Conservation (phyloP, 2,329 filamentous ascomycete genomes). For the Diaporthe caulivora region DNA sequence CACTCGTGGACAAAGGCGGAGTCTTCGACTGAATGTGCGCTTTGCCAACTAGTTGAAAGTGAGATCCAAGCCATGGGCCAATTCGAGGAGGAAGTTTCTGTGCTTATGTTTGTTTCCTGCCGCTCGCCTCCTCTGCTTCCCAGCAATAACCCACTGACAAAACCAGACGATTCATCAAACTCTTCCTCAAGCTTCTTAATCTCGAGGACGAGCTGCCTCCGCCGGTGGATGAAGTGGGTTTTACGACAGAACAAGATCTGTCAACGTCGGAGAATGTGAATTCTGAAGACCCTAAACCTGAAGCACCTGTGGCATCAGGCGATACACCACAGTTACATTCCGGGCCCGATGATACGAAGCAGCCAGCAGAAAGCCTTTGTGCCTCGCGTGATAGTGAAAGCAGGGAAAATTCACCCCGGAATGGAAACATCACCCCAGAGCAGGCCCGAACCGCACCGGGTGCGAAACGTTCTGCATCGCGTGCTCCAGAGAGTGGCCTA, state of each 20-base stretch:
- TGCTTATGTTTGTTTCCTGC: background rate
- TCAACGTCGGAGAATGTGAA: background rate
- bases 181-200: background rate
- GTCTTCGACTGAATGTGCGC: background rate
- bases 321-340: too few relatives aligned
- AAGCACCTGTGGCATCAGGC: too few relatives aligned
- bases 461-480: background rate
- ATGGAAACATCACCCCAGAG: too few relatives aligned
- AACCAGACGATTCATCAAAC: background rate
- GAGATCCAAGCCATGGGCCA: background rate
- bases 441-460: background rate
- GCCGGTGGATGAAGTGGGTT: background rate
- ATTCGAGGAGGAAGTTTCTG: background rate
- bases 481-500: background rate
- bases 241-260: background rate
- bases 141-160: background rate
- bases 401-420: background rate
- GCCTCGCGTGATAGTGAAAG: background rate
- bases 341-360: too few relatives aligned
- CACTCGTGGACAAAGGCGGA: background rate
- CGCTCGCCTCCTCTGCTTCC: background rate
- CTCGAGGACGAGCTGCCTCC: background rate
- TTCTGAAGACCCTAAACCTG: too few relatives aligned
- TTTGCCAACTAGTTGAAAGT: slow-evolving; percentile 5
- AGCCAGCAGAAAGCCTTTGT: too few relatives aligned